Base-by-base conservation (phyloP, 495 filamentous ascomycete species). In the Choiromyces venosus region DNA sequence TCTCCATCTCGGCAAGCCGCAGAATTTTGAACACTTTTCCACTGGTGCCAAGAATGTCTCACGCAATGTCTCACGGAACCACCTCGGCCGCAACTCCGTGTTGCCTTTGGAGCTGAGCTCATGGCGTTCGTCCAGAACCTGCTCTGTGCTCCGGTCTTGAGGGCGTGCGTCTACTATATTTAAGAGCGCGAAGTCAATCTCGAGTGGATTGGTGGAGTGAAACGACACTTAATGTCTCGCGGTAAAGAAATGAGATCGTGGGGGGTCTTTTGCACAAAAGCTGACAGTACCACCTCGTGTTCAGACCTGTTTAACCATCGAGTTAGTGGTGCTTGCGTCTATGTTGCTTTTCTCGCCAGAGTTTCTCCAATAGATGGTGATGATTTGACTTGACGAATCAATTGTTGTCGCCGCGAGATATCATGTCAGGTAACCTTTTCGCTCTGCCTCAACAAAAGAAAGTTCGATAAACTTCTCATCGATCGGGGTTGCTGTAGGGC, bases 1-100 rank as follows among this genome's bases (percentile, higher is more conserved):
- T 61, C 52, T n/a, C n/a, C n/a, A n/a, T n/a, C n/a, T 33, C 52
- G 52, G 52, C 52, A 61, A 61, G n/a, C 52, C 25, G 52, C 52
- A 4, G 2, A 29, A 1, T 2, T 29, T 25, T 14, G 14, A 12
- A 61, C 44, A 25, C 2, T 61, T 61, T 25, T n/a, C 12, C 10
- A 29, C n/a, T n/a, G n/a, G n/a, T 33, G 52, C 52, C 52, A 61
- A 61, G 52, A 12, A 61, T 29, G 52, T 61, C 25, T 61, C 52
- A 16, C n/a, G n/a, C n/a, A n/a, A n/a, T n/a, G n/a, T n/a, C n/a
- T n/a, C n/a, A n/a, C n/a, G n/a, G n/a, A n/a, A n/a, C n/a, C n/a
- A n/a, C n/a, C n/a, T n/a, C n/a, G n/a, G n/a, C n/a, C n/a, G n/a
- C n/a, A n/a, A n/a, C n/a, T n/a, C n/a, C n/a, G 4, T 6, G 52